Percentiles rank a stretch among this genome's conserved stretches.
Conservation (phyloP, 768 basidiomycete genomes). For the Multifurca ochricompacta region DNA sequence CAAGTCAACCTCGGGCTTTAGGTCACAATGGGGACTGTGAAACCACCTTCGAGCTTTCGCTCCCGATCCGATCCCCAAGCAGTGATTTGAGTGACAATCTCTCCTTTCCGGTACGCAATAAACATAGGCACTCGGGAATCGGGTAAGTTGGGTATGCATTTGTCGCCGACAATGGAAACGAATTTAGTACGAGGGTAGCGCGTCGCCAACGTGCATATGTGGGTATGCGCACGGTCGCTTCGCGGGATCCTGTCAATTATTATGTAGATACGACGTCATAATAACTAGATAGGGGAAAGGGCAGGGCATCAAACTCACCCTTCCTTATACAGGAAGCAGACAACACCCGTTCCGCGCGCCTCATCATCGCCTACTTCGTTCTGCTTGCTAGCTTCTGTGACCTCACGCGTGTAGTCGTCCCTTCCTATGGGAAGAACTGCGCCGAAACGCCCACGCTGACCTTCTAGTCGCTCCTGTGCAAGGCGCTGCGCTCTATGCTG, state of each 20-base stretch:
- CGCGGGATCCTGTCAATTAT: slow-evolving; percentile 53
- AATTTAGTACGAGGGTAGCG: slow-evolving; percentile 91
- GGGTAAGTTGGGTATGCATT: slow-evolving; percentile 94
- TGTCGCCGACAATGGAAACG: slow-evolving; percentile 88
- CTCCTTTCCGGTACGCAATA: slow-evolving; percentile 88
- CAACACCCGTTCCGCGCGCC: slow-evolving; percentile 79
- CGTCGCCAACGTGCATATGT: slow-evolving; percentile 66
- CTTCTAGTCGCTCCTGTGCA: slow-evolving; percentile 49
- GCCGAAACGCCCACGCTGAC: slow-evolving; percentile 68
- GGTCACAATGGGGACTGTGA: slow-evolving; percentile 3
- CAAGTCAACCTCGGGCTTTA: background rate
- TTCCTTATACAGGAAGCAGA: slow-evolving; percentile 94
- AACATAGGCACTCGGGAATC: slow-evolving; percentile 88
- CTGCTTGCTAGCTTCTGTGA: slow-evolving; percentile 83
- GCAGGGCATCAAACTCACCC: slow-evolving; percentile 46
- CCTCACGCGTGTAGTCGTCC: slow-evolving; percentile 91
- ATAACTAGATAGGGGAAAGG: background rate
- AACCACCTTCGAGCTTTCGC: slow-evolving; percentile 64
- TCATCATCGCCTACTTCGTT: slow-evolving; percentile 57
- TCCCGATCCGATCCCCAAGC: slow-evolving; percentile 80
- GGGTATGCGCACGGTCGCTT: slow-evolving; percentile 66
- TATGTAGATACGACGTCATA: background rate
- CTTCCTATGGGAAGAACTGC: slow-evolving; percentile 80
- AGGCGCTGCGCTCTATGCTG: slow-evolving; percentile 57
- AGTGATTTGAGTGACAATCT: slow-evolving; percentile 77